Evolutionary conservation across 352 stramenopile species (phyloP).

Genomic region (Saprolegnia parasitica): DNA sequence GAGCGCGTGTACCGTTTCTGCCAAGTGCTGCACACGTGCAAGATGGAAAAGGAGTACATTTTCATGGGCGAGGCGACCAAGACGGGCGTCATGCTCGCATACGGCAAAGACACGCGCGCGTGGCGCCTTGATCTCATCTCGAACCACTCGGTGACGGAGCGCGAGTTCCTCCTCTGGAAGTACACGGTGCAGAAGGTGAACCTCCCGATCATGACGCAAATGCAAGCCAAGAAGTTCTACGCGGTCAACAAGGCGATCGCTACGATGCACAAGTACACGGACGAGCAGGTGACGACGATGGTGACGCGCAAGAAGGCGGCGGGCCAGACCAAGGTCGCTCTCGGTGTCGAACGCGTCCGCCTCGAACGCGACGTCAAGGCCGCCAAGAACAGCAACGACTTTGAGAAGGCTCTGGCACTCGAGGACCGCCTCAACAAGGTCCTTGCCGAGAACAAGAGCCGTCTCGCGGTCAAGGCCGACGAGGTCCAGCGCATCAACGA

Average conservation of each 20-base stretch:
- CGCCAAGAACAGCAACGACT: slow-evolving; percentile 83
- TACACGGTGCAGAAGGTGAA: slow-evolving; percentile 75
- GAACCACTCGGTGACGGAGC: slow-evolving; percentile 63
- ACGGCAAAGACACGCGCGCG: slow-evolving; percentile 69
- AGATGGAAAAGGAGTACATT: slow-evolving; percentile 50
- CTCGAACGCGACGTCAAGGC: slow-evolving; percentile 72
- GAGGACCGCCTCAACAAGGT: slow-evolving; percentile 62
- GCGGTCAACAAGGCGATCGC: slow-evolving; percentile 61
- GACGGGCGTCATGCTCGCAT: slow-evolving; percentile 66
- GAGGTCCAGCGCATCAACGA: slow-evolving; percentile 81
- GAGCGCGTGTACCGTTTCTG: slow-evolving; percentile 84
- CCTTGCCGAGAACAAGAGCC: slow-evolving; percentile 59
- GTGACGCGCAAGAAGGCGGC: slow-evolving; percentile 66
- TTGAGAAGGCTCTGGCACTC: slow-evolving; percentile 72
- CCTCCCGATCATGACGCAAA: slow-evolving; percentile 64
- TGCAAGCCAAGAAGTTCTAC: slow-evolving; percentile 58
- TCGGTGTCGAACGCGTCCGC: slow-evolving; percentile 72
- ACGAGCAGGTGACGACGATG: slow-evolving; percentile 76
- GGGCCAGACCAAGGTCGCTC: slow-evolving; percentile 54
- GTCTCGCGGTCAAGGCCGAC: slow-evolving; percentile 68
- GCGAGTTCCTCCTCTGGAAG: slow-evolving; percentile 78
- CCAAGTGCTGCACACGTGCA: slow-evolving; percentile 63
- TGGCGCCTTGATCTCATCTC: slow-evolving; percentile 73
- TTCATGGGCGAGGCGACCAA: slow-evolving; percentile 70
- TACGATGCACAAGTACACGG: slow-evolving; percentile 71